Evolutionary conservation across 1,284 basidiomycete genomes (phyloP).

Genomic region (Irpex lacteus): DNA sequence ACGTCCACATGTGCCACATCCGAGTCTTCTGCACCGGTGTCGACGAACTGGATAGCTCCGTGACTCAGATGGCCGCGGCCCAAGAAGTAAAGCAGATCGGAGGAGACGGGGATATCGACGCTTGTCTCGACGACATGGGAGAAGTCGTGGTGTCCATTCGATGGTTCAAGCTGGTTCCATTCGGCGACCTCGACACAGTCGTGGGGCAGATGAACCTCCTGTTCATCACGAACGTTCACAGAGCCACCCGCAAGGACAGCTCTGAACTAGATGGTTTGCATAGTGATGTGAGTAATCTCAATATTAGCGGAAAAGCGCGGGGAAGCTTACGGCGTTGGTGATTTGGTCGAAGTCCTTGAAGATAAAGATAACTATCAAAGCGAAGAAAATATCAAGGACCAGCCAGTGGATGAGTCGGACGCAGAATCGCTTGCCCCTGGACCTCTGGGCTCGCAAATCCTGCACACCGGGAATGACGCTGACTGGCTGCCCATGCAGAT

Average conservation of each 20-base stretch:
- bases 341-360: background rate
- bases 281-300: background rate
- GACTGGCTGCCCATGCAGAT: background rate
- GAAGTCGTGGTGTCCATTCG: background rate
- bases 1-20: too few species aligned
- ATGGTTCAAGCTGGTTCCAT: constrained; percentile 3
- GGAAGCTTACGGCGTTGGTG: too few species aligned
- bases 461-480: background rate
- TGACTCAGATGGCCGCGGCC: constrained; percentile 21
- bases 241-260: background rate
- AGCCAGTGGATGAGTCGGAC: background rate
- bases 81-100: constrained; percentile 27
- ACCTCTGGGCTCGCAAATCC: background rate
- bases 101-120: constrained; percentile 22
- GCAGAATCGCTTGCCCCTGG: background rate
- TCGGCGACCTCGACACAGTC: background rate
- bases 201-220: background rate
- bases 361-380: background rate
- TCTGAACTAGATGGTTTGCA: background rate
- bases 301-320: background rate
- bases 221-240: background rate
- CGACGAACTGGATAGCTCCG: constrained; percentile 10
- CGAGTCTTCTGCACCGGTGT: too few species aligned
- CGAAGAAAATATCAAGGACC: background rate
- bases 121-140: constrained; percentile 15